Evolutionary conservation across 1,284 basidiomycete genomes (phyloP).

Genomic region (Vanrija pseudolonga): DNA sequence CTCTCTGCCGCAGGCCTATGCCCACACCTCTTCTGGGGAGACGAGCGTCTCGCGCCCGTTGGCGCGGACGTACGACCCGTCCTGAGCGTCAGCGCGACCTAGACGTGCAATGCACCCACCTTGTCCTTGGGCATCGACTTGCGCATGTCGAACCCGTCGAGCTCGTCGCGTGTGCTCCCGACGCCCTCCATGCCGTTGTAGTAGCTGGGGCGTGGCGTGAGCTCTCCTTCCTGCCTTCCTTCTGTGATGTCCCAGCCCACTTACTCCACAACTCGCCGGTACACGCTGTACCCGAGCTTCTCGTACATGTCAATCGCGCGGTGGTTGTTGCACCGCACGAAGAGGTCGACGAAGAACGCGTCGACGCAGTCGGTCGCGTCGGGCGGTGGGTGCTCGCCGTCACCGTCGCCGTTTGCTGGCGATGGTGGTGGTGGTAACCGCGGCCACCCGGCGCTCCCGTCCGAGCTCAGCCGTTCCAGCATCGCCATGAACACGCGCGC

Average conservation of each 20-base stretch:
- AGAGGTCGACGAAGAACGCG: slow-evolving; percentile 50
- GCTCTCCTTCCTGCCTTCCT: not conserved
- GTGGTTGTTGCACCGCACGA: slow-evolving; percentile 48
- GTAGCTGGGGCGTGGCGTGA: slow-evolving; percentile 28
- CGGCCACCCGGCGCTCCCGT: slow-evolving; percentile 18
- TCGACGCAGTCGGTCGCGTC: slow-evolving; percentile 34
- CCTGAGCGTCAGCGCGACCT: slow-evolving; percentile 13
- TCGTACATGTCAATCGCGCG: slow-evolving; percentile 50
- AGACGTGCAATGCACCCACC: slow-evolving; percentile 6
- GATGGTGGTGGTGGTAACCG: not conserved
- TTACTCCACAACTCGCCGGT: slow-evolving; percentile 49
- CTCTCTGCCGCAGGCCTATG: slow-evolving; percentile 18
- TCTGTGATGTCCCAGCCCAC: slow-evolving; percentile 12
- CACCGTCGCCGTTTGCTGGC: not conserved
- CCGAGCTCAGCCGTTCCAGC: slow-evolving; percentile 37
- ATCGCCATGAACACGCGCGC: slow-evolving; percentile 46
- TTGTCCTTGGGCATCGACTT: slow-evolving; percentile 48
- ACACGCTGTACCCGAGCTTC: slow-evolving; percentile 49
- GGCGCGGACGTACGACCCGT: slow-evolving; percentile 34
- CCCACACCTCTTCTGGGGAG: slow-evolving; percentile 45
- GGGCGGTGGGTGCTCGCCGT: not conserved
- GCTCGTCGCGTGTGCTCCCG: slow-evolving; percentile 43
- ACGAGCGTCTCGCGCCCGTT: slow-evolving; percentile 47
- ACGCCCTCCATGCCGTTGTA: slow-evolving; percentile 48
- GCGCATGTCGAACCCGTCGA: slow-evolving; percentile 50